These are phyloP conservation scores for Euphorbia schlechtendalii DNA, from an alignment of 441 rosid genomes.

Conservation along the genomic window DNA sequence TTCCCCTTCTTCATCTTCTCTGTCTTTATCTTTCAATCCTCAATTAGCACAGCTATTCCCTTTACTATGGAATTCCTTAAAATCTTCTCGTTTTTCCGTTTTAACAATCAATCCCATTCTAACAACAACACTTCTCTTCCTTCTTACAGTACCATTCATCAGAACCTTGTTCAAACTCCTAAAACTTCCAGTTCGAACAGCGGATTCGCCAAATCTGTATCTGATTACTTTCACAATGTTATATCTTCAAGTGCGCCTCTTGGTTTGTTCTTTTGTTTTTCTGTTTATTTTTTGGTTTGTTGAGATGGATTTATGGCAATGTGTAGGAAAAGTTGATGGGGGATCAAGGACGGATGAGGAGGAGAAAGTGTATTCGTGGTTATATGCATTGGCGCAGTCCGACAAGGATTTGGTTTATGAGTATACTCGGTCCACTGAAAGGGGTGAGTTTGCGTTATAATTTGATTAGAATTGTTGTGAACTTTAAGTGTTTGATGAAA, in stretches of 20 bases:
- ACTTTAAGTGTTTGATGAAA: no score
- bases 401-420: slow-evolving; percentile 51
- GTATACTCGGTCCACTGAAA: slow-evolving; percentile 63
- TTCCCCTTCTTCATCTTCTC: background rate
- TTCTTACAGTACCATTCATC: slow-evolving; percentile 18
- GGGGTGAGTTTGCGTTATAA: slow-evolving; percentile 27
- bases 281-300: background rate
- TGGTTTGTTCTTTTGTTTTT: background rate
- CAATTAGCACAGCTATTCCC: slow-evolving; percentile 6
- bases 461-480: no score
- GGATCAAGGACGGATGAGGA: slow-evolving; percentile 52
- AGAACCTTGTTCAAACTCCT: slow-evolving; percentile 26
- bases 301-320: slow-evolving; percentile 17
- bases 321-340: slow-evolving; percentile 43
- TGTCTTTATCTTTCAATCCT: slow-evolving; percentile 4
- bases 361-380: slow-evolving; percentile 60
- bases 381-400: slow-evolving; percentile 47
- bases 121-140: slow-evolving; percentile 17
- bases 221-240: slow-evolving; percentile 26
- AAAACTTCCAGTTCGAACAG: slow-evolving; percentile 2
- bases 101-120: background rate
- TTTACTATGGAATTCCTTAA: slow-evolving; percentile 34
- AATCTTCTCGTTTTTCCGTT: slow-evolving; percentile 27
- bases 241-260: slow-evolving; percentile 29
- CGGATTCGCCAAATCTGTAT: slow-evolving; percentile 18